Percentiles rank a stretch among this genome's conserved stretches.
Evolutionary conservation across 768 basidiomycete species (phyloP).

Genomic region (Lactarius indigo): DNA sequence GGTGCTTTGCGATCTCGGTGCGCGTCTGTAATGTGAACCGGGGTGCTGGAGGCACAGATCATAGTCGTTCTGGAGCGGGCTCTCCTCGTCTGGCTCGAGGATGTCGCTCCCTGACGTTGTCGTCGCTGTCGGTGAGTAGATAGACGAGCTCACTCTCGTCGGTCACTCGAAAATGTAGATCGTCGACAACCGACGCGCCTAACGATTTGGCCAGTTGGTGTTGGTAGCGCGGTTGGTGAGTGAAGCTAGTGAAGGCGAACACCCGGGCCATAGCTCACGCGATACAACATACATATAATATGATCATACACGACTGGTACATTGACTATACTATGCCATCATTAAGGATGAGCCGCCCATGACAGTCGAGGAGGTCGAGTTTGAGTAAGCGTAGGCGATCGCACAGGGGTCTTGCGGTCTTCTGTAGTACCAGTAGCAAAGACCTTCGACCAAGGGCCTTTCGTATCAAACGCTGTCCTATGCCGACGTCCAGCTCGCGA

Average conservation of each 20-base stretch:
- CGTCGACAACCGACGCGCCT: neutral
- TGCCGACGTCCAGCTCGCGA: neutral
- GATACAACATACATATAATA: neutral
- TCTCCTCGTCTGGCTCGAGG: slow-evolving; percentile 10
- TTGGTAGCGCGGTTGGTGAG: neutral
- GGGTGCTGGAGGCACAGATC: slow-evolving; percentile 6
- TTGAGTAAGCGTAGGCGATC: neutral
- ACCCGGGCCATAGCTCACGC: neutral
- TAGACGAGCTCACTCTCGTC: slow-evolving; percentile 10
- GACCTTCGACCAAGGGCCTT: slow-evolving; percentile 10
- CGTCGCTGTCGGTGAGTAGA: slow-evolving; percentile 11
- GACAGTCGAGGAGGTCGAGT: neutral
- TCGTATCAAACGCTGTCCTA: neutral
- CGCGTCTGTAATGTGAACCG: neutral
- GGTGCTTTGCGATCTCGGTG: slow-evolving; percentile 10
- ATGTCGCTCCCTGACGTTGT: neutral
- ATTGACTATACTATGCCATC: neutral
- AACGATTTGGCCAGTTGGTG: too few species aligned
- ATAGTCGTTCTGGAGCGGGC: neutral
- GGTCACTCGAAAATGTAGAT: neutral
- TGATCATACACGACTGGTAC: neutral
- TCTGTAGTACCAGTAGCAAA: neutral
- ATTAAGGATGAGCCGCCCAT: neutral
- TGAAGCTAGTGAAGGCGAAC: too few species aligned
- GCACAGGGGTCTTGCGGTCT: neutral